Base-by-base conservation (phyloP, 148 eudicot genomes). In the Vaccinium macrocarpon region DNA sequence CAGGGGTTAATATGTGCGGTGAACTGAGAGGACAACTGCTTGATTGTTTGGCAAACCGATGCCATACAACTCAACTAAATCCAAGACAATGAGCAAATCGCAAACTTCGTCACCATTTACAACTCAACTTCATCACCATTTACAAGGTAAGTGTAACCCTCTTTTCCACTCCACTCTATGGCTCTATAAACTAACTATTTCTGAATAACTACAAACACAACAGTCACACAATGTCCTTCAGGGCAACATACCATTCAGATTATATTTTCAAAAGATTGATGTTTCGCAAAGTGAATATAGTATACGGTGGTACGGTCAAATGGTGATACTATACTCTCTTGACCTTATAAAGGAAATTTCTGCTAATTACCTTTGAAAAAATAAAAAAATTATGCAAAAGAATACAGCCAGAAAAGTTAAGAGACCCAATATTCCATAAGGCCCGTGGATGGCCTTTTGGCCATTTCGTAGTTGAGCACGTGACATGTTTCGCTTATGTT, bases 61-160 rank as follows among this genome's bases (percentile, higher is more conserved):
- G 29, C 10, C 78, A 75, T 18, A 48, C 29, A 75, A 75, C 23
- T 50, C 56, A 6, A 76, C 25, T 23, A 50, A 76, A 76, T 50
- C 79, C 52, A 76, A 49, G 79, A 51, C 79, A 76, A 76, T 50
- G 57, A 51, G 42, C 53, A 76, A 76, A 49, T 49, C 57, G 51
- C 38, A 51, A 9, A 23, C 25, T 64, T 23, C 64, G 52, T n/a
- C 32, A 29, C 46, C 64, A 50, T 48, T 56, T 19, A 56, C 50
- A 55, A 21, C 35, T 32, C 35, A 32, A 32, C 74, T 64, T n/a
- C 64, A 51, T n/a, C 52, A 19, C 46, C 64, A 50, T 48, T 56
- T 21, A 56, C 66, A 55, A 21, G 38, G 56, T 32, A 79, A 11
- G 56, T 29, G 9, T 3, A 8, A 16, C 21, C 56, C 68, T 19